Base-by-base conservation (phyloP, 257 asterid species). In the Solanum etuberosum region DNA sequence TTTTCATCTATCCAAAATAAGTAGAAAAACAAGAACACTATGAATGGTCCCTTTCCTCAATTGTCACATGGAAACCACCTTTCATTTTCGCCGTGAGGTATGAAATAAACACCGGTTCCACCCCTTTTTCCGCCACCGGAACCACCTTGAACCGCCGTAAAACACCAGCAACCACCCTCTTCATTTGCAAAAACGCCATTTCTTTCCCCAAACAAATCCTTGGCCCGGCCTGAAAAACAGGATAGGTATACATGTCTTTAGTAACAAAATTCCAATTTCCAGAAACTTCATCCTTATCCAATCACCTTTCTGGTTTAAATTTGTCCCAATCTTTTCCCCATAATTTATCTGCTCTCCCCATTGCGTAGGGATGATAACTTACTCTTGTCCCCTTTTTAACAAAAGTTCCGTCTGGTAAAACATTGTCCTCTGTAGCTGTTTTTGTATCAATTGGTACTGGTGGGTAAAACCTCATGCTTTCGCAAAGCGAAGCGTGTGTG, bases 21-120 rank as follows among this genome's bases (percentile, higher is more conserved):
- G 63, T 16, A 2, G 21, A 54, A 54, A 54, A 54, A 18, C 9
- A 8, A 7, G 12, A 9, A 3, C 27, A 59, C 11, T 59, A 9
- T 0, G 1, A 10, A 23, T 23, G 12, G 7, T 72, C 12, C 89
- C 92, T 92, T 80, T 89, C 89, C 31, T 86, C 86, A 6, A 92
- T 87, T 85, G 85, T 88, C 90, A 92, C 95, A 42, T 87, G 88
- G 43, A 90, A 92, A 23, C 95, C 95, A 9, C 91, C 95, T 77
- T 89, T 84, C 95, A 92, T 92, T 78, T 88, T 92, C 40, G 93
- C 67, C 1, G 95, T 91, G 68, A 92, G 80, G 76, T 54, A 87
- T 31, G 94, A 54, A 9, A 72, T 4, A 67, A 87, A 89, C 29
- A 71, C 80, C 13, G 80, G 80, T 9, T 71, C 80, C 27, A 71